phyloP scores from a whole-genome alignment of 768 basidiomycete genomes.

The Pulveroboletus frians region DNA sequence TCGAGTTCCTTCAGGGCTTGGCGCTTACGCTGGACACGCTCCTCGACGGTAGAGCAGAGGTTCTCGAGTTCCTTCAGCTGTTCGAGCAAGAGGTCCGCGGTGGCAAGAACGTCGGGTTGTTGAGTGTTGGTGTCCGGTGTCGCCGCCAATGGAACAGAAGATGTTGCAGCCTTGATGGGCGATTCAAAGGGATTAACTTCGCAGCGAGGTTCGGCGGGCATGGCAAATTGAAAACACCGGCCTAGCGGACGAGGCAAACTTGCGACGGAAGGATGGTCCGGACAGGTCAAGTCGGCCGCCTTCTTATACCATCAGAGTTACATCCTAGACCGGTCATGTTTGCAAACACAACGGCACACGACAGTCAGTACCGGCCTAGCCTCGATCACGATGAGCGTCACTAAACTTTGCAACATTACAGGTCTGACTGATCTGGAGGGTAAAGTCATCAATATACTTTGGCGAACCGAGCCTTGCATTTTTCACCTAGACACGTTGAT shows the following conservation, averaged over 20 bases:
- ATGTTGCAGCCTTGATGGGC: conserved; percentile 8
- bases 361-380: too few species aligned
- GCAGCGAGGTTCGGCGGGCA: conserved; percentile 5
- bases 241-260: neutral
- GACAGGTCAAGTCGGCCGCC: neutral
- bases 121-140: neutral
- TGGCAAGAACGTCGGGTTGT: conserved; percentile 24
- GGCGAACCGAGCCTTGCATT: neutral
- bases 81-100: conserved; percentile 26
- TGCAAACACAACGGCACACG: conserved; percentile 1
- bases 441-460: neutral
- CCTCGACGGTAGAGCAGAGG: conserved; percentile 19
- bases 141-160: neutral
- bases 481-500: neutral
- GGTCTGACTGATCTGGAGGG: neutral
- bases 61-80: conserved; percentile 25
- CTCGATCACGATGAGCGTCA: neutral
- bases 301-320: conserved; percentile 11
- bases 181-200: conserved; percentile 20
- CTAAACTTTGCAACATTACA: neutral
- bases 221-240: neutral
- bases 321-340: conserved; percentile 9
- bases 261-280: neutral
- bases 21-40: conserved; percentile 22
- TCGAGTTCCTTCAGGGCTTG: conserved; percentile 21